Percentiles rank a stretch among this genome's conserved stretches.
Evolutionary conservation across 2,329 filamentous ascomycete species (phyloP).

Genomic region (Colletotrichum trifolii): DNA sequence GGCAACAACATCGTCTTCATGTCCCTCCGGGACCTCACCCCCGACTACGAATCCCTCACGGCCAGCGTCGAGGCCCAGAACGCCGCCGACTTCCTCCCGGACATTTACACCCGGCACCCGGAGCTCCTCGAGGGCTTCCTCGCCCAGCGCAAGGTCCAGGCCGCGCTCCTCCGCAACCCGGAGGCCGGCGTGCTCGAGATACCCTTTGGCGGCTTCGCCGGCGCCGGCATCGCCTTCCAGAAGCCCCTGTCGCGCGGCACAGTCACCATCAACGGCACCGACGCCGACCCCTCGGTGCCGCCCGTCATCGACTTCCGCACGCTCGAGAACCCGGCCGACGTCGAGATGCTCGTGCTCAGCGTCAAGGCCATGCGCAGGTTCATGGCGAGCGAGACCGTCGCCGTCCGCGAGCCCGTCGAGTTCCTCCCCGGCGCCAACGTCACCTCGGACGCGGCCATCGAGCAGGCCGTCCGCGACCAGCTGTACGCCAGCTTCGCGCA

Average conservation of each 20-base stretch:
- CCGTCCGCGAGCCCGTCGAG: slow-evolving; percentile 13
- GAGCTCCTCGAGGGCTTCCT: slow-evolving; percentile 51
- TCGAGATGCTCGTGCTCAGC: slow-evolving; percentile 43
- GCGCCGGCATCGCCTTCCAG: slow-evolving; percentile 45
- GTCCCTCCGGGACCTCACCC: slow-evolving; percentile 43
- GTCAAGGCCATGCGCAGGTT: slow-evolving; percentile 49
- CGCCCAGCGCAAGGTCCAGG: slow-evolving; percentile 47
- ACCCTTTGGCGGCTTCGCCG: slow-evolving; percentile 46
- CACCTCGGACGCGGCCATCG: slow-evolving; percentile 20
- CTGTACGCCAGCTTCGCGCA: slow-evolving; percentile 44
- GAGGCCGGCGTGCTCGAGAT: slow-evolving; percentile 43
- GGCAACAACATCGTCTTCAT: slow-evolving; percentile 34
- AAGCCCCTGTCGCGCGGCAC: slow-evolving; percentile 54
- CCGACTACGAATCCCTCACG: slow-evolving; percentile 40
- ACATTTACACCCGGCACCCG: slow-evolving; percentile 41
- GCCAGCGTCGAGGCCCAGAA: slow-evolving; percentile 46
- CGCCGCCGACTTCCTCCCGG: slow-evolving; percentile 47
- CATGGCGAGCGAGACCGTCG: slow-evolving; percentile 23
- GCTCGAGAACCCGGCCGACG: slow-evolving; percentile 50
- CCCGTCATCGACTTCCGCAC: slow-evolving; percentile 53
- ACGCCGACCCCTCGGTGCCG: slow-evolving; percentile 44
- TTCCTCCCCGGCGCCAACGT: slow-evolving; percentile 21
- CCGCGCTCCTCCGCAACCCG: slow-evolving; percentile 42
- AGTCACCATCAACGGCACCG: slow-evolving; percentile 48
- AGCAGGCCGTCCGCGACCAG: slow-evolving; percentile 3